Percentiles rank a stretch among this genome's conserved stretches.
phyloP scores from a whole-genome alignment of 345 rosid genomes.

The Erysimum cheiranthoides region DNA sequence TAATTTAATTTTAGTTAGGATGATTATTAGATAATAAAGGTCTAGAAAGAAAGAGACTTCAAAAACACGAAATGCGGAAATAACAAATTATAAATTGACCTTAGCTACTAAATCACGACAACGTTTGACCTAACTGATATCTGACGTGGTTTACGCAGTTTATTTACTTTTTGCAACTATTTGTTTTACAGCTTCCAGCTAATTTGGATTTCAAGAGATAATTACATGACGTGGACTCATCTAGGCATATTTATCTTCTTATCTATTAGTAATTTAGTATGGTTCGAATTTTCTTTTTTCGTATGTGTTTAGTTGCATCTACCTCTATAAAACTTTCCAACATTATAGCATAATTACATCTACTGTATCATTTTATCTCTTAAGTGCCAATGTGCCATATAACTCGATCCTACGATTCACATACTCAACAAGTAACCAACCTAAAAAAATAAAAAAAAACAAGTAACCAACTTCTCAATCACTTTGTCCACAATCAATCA shows the following conservation, averaged over 20 bases:
- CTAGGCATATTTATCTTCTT: neutral
- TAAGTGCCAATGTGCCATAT: neutral
- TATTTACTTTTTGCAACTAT: constrained; percentile 13
- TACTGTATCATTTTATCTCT: neutral
- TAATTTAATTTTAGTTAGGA: constrained; percentile 1
- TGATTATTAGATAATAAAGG: neutral
- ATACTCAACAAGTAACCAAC: neutral
- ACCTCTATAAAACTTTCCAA: too few species aligned
- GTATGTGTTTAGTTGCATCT: neutral
- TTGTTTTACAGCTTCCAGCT: neutral
- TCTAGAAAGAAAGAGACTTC: constrained; percentile 15
- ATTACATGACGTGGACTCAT: constrained; percentile 22
- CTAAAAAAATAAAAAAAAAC: too few species aligned
- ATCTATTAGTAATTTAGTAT: neutral
- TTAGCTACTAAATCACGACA: constrained; percentile 35
- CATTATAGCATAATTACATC: neutral
- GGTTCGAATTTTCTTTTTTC: neutral
- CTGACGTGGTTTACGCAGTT: constrained; percentile 17
- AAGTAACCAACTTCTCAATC: neutral
- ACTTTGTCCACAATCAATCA: constrained; percentile 7
- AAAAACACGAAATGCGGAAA: constrained; percentile 34
- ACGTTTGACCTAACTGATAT: constrained; percentile 33
- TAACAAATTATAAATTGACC: neutral
- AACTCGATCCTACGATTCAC: neutral
- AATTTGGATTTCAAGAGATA: constrained; percentile 9